Base-by-base conservation (phyloP, 2,329 filamentous ascomycete genomes). In the Ascochyta koolunga region DNA sequence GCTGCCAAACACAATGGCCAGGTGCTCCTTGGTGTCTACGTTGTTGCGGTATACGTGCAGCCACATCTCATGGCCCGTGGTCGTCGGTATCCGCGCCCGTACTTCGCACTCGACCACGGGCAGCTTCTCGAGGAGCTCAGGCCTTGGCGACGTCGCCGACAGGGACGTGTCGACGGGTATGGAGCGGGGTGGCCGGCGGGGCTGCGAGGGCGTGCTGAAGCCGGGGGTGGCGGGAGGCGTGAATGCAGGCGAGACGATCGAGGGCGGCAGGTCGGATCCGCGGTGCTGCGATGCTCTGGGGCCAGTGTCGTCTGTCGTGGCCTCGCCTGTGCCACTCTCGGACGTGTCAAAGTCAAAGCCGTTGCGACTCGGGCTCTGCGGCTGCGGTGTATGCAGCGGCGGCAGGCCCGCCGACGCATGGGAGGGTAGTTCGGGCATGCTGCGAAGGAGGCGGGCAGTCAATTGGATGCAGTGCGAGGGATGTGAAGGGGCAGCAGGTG, bases 1-100 rank as follows among this genome's bases (percentile, higher is more conserved):
- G 54, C 88, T 87, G 2, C 95, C 95, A 75, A 99, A 99, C 0
- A 99, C 95, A 69, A 99, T 98, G 16, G 95, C 95, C 45, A 99
- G 79, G 73, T 99, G 95, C 71, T 99, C 95, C 76, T 99, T 99
- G 61, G 88, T 90, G 75, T 99, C 95, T 6, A 91, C 86, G 66
- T 90, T 90, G 76, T 99, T 99, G 59, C 88, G 88, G 78, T 99
- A 99, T 0, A 98, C 81, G 71, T 99, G 93, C 45, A 99, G 78
- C 76, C 96, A 99, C 92, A 99, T 98, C 76, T 99, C 93, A 10
- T 92, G 90, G 3, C 93, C 93, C 0, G 84, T 86, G 2, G 91
- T 93, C 0, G 93, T 98, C 0, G 95, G 95, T 66, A 99, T 99
- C 49, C 95, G 88, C 16, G 95, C 95, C 62, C 95, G 89, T 42